A percentile compares a stretch with the other conserved stretches of the same genome.
Evolutionary conservation across 2,329 filamentous ascomycete species (phyloP).

Genomic region (Fusarium sp.): DNA sequence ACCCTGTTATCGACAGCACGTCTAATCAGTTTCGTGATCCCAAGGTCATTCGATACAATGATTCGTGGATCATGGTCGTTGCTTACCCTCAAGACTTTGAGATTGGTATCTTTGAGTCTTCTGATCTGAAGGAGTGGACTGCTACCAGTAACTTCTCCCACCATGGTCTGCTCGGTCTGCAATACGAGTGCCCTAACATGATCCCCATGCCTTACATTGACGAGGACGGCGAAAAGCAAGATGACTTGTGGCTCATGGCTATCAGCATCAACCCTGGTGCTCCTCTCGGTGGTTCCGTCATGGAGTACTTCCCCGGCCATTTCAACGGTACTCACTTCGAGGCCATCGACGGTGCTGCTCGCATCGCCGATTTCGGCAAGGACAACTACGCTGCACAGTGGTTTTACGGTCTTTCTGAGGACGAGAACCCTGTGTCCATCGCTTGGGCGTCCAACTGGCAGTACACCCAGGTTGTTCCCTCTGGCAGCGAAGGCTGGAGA

Average conservation of each 20-base stretch:
- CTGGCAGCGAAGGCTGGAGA: constrained; percentile 49
- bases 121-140: constrained; percentile 69
- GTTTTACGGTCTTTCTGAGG: constrained; percentile 46
- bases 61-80: constrained; percentile 69
- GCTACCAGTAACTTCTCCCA: constrained; percentile 64
- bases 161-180: constrained; percentile 63
- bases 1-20: constrained; percentile 69
- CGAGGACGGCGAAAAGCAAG: constrained; percentile 47
- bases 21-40: constrained; percentile 73
- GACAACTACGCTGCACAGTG: constrained; percentile 54
- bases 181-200: constrained; percentile 74
- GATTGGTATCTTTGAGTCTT: constrained; percentile 71
- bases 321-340: constrained; percentile 75
- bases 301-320: constrained; percentile 67
- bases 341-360: constrained; percentile 45
- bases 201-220: constrained; percentile 63
- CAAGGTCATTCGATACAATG: constrained; percentile 70
- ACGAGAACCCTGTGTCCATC: constrained; percentile 49
- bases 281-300: constrained; percentile 66
- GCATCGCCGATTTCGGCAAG: constrained; percentile 52
- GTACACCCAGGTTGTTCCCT: constrained; percentile 49
- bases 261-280: constrained; percentile 69
- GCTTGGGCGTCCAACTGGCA: constrained; percentile 55
- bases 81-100: constrained; percentile 64
- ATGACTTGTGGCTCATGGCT: constrained; percentile 56